Evolutionary conservation across 208 protist genomes (phyloP), one percentile per base, ranked within the genome.

Genomic region (Leishmania guyanensis): DNA sequence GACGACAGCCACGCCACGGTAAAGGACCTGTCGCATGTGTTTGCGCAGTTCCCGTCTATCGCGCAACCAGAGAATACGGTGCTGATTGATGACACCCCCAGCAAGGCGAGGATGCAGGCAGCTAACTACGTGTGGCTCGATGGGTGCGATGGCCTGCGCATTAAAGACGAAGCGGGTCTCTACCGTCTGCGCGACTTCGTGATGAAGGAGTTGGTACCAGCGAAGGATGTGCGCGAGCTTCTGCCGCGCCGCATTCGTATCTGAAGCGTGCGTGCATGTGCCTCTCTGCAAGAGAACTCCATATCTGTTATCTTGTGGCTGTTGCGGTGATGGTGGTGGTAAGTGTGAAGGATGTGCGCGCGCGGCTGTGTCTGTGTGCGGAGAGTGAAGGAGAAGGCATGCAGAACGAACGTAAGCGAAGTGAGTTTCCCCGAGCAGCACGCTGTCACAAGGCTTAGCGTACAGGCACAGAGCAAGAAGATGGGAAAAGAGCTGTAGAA

Each of bases 121-220:
- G 92, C 79, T 46, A 97, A 97, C 83, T 96, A 93, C 70, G 26
- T 97, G 36, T 97, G 94, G 93, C 75, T 97, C 14, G 93, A 96
- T 62, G 88, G 87, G 9, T 97, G 91, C 79, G 85, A 91, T 56
- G 88, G 73, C 29, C 72, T 90, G 14, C 80, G 81, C 39, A 90
- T 96, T 54, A 79, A 81, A 53, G 89, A 95, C 64, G 75, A 79
- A 26, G 36, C 77, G 16, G 86, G 88, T 9, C 91, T 97, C 87
- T 71, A 46, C 33, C 80, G 82, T n/a, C 84, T 97, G 74, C 70
- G 78, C 54, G 72, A 91, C 5, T 96, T 97, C 87, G 88, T 97
- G 72, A 81, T 90, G 80, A 74, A 90, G 70, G 85, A 95, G 73
- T 5, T 97, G 33, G 36, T 93, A 43, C 78, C 75, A 29, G 88